These are phyloP conservation scores for Catunica adiposa DNA, from an alignment of 2,329 filamentous ascomycete species.

Conservation along the genomic window DNA sequence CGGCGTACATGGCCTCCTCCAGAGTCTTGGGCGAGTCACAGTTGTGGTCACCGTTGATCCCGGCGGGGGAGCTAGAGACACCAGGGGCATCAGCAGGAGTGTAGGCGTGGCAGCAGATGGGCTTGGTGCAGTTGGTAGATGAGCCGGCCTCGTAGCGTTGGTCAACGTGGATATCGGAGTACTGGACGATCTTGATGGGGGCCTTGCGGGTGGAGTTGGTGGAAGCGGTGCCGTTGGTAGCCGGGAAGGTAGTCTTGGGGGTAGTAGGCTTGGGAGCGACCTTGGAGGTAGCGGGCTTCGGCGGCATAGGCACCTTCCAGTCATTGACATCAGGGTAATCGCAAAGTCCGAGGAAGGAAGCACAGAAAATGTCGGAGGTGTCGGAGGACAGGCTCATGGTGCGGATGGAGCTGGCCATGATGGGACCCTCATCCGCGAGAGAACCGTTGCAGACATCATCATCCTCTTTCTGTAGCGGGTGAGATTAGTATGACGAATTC, in stretches of 20 bases:
- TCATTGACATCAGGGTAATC: conserved; percentile 28
- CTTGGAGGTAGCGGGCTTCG: neutral
- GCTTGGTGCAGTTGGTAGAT: conserved; percentile 38
- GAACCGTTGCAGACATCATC: conserved; percentile 38
- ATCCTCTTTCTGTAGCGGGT: conserved; percentile 28
- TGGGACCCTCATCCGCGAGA: conserved; percentile 34
- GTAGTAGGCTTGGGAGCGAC: conserved; percentile 17
- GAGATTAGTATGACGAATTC: conserved; percentile 8
- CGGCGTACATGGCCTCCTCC: conserved; percentile 38
- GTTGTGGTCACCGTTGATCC: conserved; percentile 34
- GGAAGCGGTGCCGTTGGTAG: neutral
- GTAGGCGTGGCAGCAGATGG: conserved; percentile 41
- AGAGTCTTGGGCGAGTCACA: conserved; percentile 36
- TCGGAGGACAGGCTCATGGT: conserved; percentile 31
- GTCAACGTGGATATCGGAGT: conserved; percentile 44
- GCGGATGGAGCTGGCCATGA: conserved; percentile 33
- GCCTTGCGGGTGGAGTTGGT: conserved; percentile 18
- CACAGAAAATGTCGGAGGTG: conserved; percentile 35
- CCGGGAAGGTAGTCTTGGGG: conserved; percentile 21
- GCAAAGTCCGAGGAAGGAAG: conserved; percentile 37
- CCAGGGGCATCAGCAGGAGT: conserved; percentile 30
- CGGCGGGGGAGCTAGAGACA: conserved; percentile 31
- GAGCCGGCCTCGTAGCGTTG: conserved; percentile 36
- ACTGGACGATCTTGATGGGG: conserved; percentile 39
- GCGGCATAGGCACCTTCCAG: conserved; percentile 22